Evolutionary conservation across 2,329 filamentous ascomycete species (phyloP).

Genomic region (Aspergillus oerlinghausenensis): DNA sequence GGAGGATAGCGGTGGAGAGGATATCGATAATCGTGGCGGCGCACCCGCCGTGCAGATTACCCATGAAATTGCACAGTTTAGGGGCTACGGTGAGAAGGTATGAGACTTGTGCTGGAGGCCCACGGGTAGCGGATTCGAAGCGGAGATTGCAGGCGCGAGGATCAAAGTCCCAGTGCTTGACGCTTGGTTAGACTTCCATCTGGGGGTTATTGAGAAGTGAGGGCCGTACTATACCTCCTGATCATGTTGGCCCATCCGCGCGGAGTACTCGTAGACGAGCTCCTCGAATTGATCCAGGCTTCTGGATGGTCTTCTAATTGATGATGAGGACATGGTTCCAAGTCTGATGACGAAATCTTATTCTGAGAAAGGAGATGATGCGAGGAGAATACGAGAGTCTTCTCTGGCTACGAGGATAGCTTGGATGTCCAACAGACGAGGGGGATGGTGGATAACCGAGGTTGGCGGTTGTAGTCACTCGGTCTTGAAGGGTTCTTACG

Average conservation of each 20-base stretch:
- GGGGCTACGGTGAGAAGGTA: conserved; percentile 62
- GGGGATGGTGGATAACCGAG: conserved; percentile 5
- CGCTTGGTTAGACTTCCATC: not conserved
- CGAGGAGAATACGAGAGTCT: not conserved
- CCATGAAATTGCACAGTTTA: conserved; percentile 84
- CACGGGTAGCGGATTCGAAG: conserved; percentile 35
- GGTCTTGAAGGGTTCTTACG: not conserved
- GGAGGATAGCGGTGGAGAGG: conserved; percentile 57
- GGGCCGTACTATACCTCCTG: conserved; percentile 12
- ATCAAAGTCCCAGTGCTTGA: conserved; percentile 29
- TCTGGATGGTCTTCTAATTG: conserved; percentile 17
- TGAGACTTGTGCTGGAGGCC: conserved; percentile 30
- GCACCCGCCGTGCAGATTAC: conserved; percentile 86
- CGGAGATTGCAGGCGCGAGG: conserved; percentile 26
- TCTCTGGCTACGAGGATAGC: not conserved
- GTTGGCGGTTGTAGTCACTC: not conserved
- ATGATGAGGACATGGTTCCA: conserved; percentile 14
- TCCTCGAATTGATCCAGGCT: conserved; percentile 30
- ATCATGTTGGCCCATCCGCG: conserved; percentile 15
- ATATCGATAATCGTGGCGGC: conserved; percentile 64
- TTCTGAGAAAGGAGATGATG: not conserved
- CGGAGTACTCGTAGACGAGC: conserved; percentile 23
- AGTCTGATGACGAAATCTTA: not conserved
- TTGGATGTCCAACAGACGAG: not conserved
- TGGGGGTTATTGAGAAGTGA: not conserved